A percentile compares a stretch with the other conserved stretches of the same genome.
phyloP scores from a whole-genome alignment of 495 filamentous ascomycete genomes.

The Penicillium atrosanguineum region DNA sequence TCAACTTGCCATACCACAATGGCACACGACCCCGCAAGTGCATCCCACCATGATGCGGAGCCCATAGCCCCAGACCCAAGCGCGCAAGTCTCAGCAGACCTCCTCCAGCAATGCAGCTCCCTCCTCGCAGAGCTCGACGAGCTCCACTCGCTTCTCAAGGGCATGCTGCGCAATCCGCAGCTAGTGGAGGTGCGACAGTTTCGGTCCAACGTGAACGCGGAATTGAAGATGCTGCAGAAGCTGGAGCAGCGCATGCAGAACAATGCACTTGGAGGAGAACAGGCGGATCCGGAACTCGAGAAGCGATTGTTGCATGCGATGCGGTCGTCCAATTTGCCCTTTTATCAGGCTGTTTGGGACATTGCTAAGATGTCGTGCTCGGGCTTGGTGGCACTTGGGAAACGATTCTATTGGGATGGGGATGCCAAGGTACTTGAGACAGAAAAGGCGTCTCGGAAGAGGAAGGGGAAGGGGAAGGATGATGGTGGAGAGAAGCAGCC shows the following conservation, averaged over 20 bases:
- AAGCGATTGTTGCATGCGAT: conserved; percentile 42
- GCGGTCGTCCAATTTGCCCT: conserved; percentile 57
- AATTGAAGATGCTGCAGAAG: conserved; percentile 50
- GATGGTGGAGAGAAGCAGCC: conserved; percentile 28
- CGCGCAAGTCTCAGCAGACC: conserved; percentile 20
- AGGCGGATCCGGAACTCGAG: conserved; percentile 18
- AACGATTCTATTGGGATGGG: conserved; percentile 53
- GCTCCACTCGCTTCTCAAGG: conserved; percentile 43
- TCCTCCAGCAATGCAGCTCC: conserved; percentile 39
- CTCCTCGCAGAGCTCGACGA: conserved; percentile 49
- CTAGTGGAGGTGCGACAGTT: conserved; percentile 53
- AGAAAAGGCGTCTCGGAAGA: not conserved
- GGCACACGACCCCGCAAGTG: conserved; percentile 5
- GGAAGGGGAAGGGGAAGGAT: conserved; percentile 19
- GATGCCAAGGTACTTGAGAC: conserved; percentile 4
- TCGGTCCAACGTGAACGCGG: conserved; percentile 45
- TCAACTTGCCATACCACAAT: conserved; percentile 2
- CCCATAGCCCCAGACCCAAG: conserved; percentile 1
- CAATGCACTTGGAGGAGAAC: conserved; percentile 5
- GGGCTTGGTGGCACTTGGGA: conserved; percentile 51
- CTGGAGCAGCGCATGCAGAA: conserved; percentile 30
- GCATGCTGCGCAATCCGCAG: conserved; percentile 46
- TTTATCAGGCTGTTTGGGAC: conserved; percentile 55
- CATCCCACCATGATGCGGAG: not conserved
- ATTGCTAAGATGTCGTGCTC: conserved; percentile 46